Base-by-base conservation (phyloP, 768 basidiomycete species). In the Mycena polygramma region DNA sequence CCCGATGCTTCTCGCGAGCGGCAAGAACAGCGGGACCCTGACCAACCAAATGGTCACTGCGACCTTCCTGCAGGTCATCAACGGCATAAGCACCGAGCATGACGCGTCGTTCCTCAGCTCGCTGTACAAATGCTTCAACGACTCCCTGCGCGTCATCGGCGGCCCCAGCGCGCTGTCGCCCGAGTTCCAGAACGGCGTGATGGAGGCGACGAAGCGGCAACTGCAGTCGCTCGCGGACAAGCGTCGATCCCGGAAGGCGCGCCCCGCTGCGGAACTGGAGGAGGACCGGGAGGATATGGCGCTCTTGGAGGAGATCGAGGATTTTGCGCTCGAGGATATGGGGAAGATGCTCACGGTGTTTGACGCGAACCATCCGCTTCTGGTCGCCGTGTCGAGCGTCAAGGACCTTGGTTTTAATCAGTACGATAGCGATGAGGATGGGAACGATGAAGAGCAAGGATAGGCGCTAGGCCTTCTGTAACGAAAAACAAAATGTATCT, bases 321-420 rank as follows among this genome's bases (percentile, higher is more conserved):
- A 93, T 65, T 94, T 92, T 75, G 91, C 90, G 73, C 77, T 94
- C 72, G 93, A 94, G 77, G 94, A 94, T 77, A 93, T 94, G 90
- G 86, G 81, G 53, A 91, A 88, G 84, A 83, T 92, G 80, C 75
- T 94, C 62, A 70, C 74, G 51, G 71, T 82, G 69, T 81, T 94
- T 64, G 91, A 93, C 72, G 71, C 79, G 30, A 85, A 85, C 54
- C 91, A 94, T 78, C 83, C 88, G n/a, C 74, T 94, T 68, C 76
- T 94, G 59, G 84, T 94, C 48, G 92, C 92, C 0, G 83, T 94
- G 1, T 85, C 89, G 63, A 90, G 92, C 77, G 91, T 95, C 43
- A 84, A 88, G 73, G 93, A 93, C 58, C 80, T 94, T 54, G 92
- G 91, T 2, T 79, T 90, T 46, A 85, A 81, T 78, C 79, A 78